phyloP scores from a whole-genome alignment of 352 stramenopile species.

The Phytophthora ohioensis region DNA sequence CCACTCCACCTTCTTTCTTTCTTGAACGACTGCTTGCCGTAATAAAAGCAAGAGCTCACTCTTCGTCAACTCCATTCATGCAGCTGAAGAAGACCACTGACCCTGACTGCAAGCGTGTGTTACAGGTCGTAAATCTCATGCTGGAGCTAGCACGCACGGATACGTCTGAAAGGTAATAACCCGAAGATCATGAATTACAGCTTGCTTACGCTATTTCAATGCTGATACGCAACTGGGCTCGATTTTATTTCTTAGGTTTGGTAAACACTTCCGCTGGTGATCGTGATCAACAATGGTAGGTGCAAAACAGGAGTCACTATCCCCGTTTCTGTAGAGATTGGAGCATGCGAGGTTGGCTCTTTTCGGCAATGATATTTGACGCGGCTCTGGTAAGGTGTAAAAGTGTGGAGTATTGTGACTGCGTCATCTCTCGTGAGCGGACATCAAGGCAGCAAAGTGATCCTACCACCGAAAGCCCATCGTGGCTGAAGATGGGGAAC shows the following conservation, averaged over 20 bases:
- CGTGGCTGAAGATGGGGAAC: constrained; percentile 37
- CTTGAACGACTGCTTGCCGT: constrained; percentile 33
- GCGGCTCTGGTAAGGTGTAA: constrained; percentile 30
- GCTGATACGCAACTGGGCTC: no score
- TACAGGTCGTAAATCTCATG: not conserved
- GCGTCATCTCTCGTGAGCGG: constrained; percentile 35
- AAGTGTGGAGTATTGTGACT: constrained; percentile 43
- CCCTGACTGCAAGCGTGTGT: not conserved
- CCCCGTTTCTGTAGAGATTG: constrained; percentile 8
- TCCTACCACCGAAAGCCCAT: constrained; percentile 3
- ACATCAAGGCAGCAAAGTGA: constrained; percentile 15
- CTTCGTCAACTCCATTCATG: not conserved
- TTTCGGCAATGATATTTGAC: constrained; percentile 16
- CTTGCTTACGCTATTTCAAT: not conserved
- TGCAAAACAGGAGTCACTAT: not conserved
- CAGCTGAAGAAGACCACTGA: not conserved
- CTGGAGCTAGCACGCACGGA: not conserved
- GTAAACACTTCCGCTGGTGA: no score
- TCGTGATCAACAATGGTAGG: no score
- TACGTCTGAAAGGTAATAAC: not conserved
- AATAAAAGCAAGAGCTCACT: constrained; percentile 30
- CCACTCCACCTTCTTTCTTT: constrained; percentile 15
- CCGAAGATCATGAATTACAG: no score
- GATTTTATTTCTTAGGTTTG: no score
- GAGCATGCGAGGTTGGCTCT: constrained; percentile 10